A percentile compares a stretch with the other conserved stretches of the same genome.
Conservation (phyloP, 129 eudicot species). For the Centella asiatica region DNA sequence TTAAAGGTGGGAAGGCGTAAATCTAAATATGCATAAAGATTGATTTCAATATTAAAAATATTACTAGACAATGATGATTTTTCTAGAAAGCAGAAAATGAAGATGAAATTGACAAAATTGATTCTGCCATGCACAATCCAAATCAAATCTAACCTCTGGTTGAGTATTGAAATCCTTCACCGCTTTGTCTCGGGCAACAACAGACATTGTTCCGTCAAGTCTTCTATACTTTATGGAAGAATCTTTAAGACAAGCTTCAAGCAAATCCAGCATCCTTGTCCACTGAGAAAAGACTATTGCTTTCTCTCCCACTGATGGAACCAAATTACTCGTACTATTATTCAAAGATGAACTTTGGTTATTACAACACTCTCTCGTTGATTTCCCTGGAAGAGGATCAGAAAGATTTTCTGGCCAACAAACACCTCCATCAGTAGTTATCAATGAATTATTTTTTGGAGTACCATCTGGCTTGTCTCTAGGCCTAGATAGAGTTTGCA, state of each 20-base stretch:
- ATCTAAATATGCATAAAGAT: too few relatives aligned
- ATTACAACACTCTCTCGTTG: slow-evolving; percentile 1
- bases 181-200: slow-evolving; percentile 78
- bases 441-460: not conserved
- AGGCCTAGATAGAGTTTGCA: slow-evolving; percentile 44
- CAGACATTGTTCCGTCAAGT: slow-evolving; percentile 94
- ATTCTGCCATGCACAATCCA: not conserved
- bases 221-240: slow-evolving; percentile 63
- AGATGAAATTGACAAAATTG: too few relatives aligned
- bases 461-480: not conserved
- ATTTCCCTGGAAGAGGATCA: slow-evolving; percentile 12
- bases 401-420: slow-evolving; percentile 13
- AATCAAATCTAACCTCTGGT: slow-evolving; percentile 56
- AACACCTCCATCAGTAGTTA: slow-evolving; percentile 9
- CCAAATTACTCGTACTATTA: slow-evolving; percentile 1
- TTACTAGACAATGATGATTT: too few relatives aligned
- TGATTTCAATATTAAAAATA: too few relatives aligned
- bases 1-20: too few relatives aligned
- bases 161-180: slow-evolving; percentile 80
- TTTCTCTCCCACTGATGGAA: slow-evolving; percentile 46
- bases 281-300: slow-evolving; percentile 98
- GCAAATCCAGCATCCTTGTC: slow-evolving; percentile 94
- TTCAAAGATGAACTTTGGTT: slow-evolving; percentile 10
- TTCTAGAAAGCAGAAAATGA: too few relatives aligned
- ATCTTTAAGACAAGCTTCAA: slow-evolving; percentile 59